phyloP scores from a whole-genome alignment of 768 basidiomycete genomes.

The Auricularia auricula-judae region DNA sequence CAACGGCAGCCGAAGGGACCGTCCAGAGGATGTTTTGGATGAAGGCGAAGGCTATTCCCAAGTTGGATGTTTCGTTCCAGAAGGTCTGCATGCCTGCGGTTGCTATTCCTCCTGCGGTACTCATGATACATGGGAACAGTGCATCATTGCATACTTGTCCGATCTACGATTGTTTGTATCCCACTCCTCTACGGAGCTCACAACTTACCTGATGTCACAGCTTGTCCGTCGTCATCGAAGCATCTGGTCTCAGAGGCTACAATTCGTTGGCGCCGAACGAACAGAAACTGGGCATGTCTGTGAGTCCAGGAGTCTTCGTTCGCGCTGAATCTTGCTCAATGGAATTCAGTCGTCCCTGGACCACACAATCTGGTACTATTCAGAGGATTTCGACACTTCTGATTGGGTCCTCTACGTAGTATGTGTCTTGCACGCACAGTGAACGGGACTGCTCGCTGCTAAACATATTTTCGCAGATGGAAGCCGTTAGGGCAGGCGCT shows the following conservation, averaged over 20 bases:
- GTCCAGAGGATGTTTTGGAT: slow-evolving; percentile 66
- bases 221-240: slow-evolving; percentile 23
- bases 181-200: too few species aligned
- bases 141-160: slow-evolving; percentile 69
- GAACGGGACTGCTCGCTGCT: too few species aligned
- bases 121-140: slow-evolving; percentile 28
- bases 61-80: slow-evolving; percentile 62
- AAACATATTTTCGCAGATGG: slow-evolving; percentile 31
- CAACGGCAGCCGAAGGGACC: slow-evolving; percentile 32
- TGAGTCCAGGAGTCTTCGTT: not conserved
- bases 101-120: not conserved
- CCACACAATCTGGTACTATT: slow-evolving; percentile 72
- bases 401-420: slow-evolving; percentile 77
- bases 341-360: slow-evolving; percentile 53
- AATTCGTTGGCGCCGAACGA: not conserved
- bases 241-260: not conserved
- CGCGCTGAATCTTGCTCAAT: not conserved
- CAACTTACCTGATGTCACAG: slow-evolving; percentile 52
- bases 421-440: slow-evolving; percentile 14
- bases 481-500: slow-evolving; percentile 48
- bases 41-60: slow-evolving; percentile 56
- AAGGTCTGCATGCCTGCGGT: slow-evolving; percentile 34
- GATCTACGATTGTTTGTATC: slow-evolving; percentile 62
- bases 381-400: slow-evolving; percentile 66
- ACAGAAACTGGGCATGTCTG: not conserved